Evolutionary conservation across 352 stramenopile species (phyloP).

Genomic region (Phytophthora cryptogea): DNA sequence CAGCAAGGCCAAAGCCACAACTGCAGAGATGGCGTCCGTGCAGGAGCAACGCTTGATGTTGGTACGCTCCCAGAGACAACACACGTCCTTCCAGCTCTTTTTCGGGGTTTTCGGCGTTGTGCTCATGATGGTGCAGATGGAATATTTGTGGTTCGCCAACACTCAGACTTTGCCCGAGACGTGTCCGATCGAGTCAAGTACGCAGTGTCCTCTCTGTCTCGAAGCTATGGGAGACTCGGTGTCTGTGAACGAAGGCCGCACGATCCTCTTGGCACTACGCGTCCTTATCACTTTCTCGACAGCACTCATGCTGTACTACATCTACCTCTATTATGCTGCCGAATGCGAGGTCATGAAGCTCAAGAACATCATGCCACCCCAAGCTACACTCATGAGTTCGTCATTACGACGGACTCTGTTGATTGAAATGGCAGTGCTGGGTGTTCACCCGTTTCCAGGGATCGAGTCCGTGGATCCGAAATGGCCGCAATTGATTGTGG

Average conservation of each 20-base stretch:
- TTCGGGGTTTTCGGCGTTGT: conserved; percentile 63
- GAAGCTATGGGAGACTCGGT: conserved; percentile 32
- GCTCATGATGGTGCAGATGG: conserved; percentile 80
- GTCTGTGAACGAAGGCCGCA: conserved; percentile 53
- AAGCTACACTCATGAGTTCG: conserved; percentile 64
- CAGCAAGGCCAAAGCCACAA: conserved; percentile 36
- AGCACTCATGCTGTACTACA: conserved; percentile 68
- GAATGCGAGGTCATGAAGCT: conserved; percentile 81
- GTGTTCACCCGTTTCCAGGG: conserved; percentile 70
- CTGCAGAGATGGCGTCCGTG: conserved; percentile 40
- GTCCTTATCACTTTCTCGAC: conserved; percentile 74
- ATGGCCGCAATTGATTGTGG: conserved; percentile 64
- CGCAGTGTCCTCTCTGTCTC: conserved; percentile 46
- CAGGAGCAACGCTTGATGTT: conserved; percentile 62
- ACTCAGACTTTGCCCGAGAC: conserved; percentile 38
- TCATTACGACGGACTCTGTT: conserved; percentile 52
- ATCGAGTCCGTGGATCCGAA: conserved; percentile 64
- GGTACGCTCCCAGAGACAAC: conserved; percentile 45
- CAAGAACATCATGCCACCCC: conserved; percentile 79
- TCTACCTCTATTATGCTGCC: conserved; percentile 67
- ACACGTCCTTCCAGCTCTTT: conserved; percentile 73
- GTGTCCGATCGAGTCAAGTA: conserved; percentile 40
- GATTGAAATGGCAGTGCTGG: conserved; percentile 54
- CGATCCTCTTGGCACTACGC: conserved; percentile 68
- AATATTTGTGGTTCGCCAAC: conserved; percentile 77